Percentiles rank a stretch among this genome's conserved stretches.
Evolutionary conservation across 1,284 basidiomycete species (phyloP).

Genomic region (Retiboletus flavoniger): DNA sequence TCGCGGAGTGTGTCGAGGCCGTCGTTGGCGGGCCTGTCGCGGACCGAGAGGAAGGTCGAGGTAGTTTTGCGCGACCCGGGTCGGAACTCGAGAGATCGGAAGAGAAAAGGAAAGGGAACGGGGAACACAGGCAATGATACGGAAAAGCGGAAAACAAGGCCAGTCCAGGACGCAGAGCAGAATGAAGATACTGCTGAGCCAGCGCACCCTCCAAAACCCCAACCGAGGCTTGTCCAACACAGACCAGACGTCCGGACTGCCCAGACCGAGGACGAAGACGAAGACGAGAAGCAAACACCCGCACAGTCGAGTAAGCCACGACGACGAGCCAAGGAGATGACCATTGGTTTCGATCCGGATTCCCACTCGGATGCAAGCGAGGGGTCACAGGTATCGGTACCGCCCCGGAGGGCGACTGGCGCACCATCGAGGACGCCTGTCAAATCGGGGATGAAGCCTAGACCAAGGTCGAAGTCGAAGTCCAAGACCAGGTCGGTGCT

Average conservation of each 20-base stretch:
- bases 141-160: background rate
- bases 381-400: slow-evolving; percentile 9
- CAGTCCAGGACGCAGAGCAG: background rate
- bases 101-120: background rate
- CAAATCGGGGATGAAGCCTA: slow-evolving; percentile 32
- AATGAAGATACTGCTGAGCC: background rate
- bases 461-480: slow-evolving; percentile 14
- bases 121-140: background rate
- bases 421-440: slow-evolving; percentile 21
- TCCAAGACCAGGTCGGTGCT: slow-evolving; percentile 6
- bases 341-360: slow-evolving; percentile 3
- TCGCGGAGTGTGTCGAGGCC: slow-evolving; percentile 9
- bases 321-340: background rate
- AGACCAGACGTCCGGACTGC: background rate
- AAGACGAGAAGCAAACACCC: background rate
- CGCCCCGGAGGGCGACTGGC: slow-evolving; percentile 14
- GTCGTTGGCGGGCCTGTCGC: slow-evolving; percentile 4
- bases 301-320: background rate
- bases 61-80: slow-evolving; percentile 7
- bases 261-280: background rate
- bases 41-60: slow-evolving; percentile 24
- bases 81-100: background rate
- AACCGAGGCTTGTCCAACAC: slow-evolving; percentile 1
- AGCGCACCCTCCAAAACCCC: background rate
- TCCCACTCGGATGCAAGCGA: background rate